phyloP scores from a whole-genome alignment of 1,139 yeast genomes.

The Ogataea hybrid region DNA sequence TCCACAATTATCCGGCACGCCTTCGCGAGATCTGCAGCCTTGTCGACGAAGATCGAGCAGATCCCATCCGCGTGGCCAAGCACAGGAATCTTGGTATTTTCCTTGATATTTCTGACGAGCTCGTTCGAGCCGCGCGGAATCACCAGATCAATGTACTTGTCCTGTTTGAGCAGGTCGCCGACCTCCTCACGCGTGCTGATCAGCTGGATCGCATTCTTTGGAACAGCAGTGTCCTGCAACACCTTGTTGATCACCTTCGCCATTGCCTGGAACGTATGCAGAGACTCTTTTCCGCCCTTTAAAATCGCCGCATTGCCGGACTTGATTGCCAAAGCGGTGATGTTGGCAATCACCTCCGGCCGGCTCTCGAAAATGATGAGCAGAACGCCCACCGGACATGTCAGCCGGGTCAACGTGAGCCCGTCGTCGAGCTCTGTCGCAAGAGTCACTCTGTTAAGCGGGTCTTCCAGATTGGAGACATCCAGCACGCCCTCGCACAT shows the following conservation, averaged over 20 bases:
- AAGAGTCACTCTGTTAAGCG: conserved; percentile 81
- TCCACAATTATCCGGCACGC: conserved; percentile 77
- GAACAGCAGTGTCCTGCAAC: conserved; percentile 64
- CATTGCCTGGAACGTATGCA: conserved; percentile 80
- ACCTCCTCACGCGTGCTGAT: conserved; percentile 90
- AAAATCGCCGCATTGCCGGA: conserved; percentile 95
- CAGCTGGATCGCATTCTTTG: conserved; percentile 77
- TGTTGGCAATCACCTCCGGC: conserved; percentile 98
- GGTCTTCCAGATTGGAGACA: conserved; percentile 85
- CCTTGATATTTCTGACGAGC: conserved; percentile 80
- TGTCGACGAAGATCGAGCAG: conserved; percentile 82
- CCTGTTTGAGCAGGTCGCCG: conserved; percentile 78
- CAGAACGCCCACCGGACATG: conserved; percentile 93
- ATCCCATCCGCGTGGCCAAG: conserved; percentile 99
- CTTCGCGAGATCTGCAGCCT: conserved; percentile 69
- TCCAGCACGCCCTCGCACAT: conserved; percentile 95
- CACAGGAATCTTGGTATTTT: conserved; percentile 90
- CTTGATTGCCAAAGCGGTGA: conserved; percentile 91
- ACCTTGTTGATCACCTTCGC: conserved; percentile 67
- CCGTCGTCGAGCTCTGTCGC: conserved; percentile 87
- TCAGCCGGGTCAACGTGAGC: conserved; percentile 72
- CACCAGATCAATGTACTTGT: conserved; percentile 87
- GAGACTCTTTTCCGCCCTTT: conserved; percentile 95
- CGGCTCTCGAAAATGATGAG: conserved; percentile 93
- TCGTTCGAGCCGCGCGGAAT: conserved; percentile 97